Base-by-base conservation (phyloP, 2,329 filamentous ascomycete genomes). In the Trichoderma citrinoviride region DNA sequence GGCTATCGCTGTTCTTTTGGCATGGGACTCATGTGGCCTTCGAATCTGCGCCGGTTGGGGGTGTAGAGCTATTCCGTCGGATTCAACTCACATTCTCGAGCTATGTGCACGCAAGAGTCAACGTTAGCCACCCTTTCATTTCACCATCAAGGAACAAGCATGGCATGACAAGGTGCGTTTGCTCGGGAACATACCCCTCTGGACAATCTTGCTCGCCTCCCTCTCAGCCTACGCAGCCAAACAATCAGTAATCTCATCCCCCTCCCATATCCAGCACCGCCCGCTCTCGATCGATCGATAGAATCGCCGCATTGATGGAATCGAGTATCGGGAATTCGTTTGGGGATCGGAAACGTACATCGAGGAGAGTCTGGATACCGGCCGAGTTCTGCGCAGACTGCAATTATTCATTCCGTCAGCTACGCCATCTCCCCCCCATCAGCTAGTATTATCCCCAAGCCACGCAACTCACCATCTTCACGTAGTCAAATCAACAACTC, bases 161-260 rank as follows among this genome's bases (percentile, higher is more conserved):
- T 27, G 14, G 25, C 7, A 19, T 2, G 14, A 17, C 7, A 54
- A 21, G 21, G 14, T 29, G 37, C 40, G 55, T 54, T 60, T 23
- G 19, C n/a, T 52, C 52, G 12, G n/a, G 46, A 44, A 77, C 82
- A 67, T 78, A 96, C 94, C 91, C 86, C 95, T 93, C 80, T 98
- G 94, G 65, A 99, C 93, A 78, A 99, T 99, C 86, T 97, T 97
- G 81, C 97, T 94, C 67, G 95, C 95, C 80, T 98, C 94, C 80
- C 93, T 90, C 86, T 99, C 95, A 73, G 95, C 93, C 94, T 98
- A 65, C 7, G 3, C 47, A 52, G 15, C 7, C 3, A 33, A n/a
- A 19, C 7, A 29, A 46, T 67, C 53, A 70, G 68, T 10, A 37
- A 23, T 17, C 10, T 10, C 41, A 50, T 21, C 40, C n/a, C 50